Base-by-base conservation (phyloP, 495 filamentous ascomycete species). In the Penicillium lagena region DNA sequence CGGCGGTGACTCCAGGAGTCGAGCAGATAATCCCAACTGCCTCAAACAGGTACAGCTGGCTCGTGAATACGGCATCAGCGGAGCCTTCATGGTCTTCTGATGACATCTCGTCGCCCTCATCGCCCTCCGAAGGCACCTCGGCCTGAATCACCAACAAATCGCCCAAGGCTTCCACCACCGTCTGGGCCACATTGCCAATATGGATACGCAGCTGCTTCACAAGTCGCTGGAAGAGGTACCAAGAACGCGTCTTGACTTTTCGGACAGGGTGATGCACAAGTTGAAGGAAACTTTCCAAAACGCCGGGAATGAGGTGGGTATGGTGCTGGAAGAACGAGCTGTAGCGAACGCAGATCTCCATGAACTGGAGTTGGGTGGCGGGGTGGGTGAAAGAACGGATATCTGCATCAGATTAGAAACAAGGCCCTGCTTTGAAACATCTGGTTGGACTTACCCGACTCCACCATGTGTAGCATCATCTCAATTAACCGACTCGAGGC, bases 311-410 rank as follows among this genome's bases (percentile, higher is more conserved):
- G 37, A 82, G 76, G 1, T 80, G 72, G 2, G 83, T 75, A 51
- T 95, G 85, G 31, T 77, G 73, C 47, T 94, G 87, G 66, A 99
- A 97, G 66, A 96, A 96, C n/a, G 79, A 76, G 61, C 79, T 83
- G 60, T 97, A 97, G 31, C 93, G 84, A 29, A 95, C 89, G 59
- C 89, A 94, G 34, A 95, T 93, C 54, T 97, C 93, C 94, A 97
- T 97, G 54, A 93, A 97, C 63, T 95, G 89, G 12, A 97, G 73
- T 45, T 96, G 82, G 29, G 95, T 87, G 14, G 89, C 87, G 0
- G 94, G 93, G 64, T 97, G 93, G 4, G 85, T 80, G 59, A 87
- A 93, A 22, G 76, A 82, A 48, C 86, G 81, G 49, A 97, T 84
- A 49, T 86, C 87, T 89, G 54, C 14, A 37, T 5, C 42, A 29